These are phyloP conservation scores for Aureobasidium leucospermi DNA, from an alignment of 2,329 filamentous ascomycete genomes.

Conservation along the genomic window DNA sequence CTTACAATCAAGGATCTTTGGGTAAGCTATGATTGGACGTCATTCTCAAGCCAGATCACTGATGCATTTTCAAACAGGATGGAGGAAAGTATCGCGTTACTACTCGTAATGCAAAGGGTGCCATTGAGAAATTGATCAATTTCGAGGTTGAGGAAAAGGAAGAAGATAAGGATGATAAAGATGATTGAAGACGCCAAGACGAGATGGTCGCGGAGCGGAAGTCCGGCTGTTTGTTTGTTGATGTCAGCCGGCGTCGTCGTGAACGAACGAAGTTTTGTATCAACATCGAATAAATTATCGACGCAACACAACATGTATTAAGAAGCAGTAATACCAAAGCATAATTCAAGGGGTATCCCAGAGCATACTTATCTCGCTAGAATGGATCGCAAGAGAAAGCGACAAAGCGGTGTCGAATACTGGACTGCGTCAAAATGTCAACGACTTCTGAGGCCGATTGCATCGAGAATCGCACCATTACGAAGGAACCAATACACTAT, in stretches of 20 bases:
- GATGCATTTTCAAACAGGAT: constrained; percentile 31
- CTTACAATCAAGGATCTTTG: constrained; percentile 92
- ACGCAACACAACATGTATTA: not conserved
- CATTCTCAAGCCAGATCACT: not conserved
- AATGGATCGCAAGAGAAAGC: constrained; percentile 13
- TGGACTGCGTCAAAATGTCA: constrained; percentile 39
- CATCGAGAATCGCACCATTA: constrained; percentile 33
- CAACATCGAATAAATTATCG: not conserved
- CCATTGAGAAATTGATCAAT: constrained; percentile 40
- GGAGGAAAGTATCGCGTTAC: constrained; percentile 70
- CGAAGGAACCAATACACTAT: constrained; percentile 23
- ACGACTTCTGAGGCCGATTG: constrained; percentile 35
- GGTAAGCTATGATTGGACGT: constrained; percentile 5
- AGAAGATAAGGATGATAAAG: constrained; percentile 20
- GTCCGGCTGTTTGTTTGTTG: constrained; percentile 7
- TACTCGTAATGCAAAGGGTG: constrained; percentile 40
- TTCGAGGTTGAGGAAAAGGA: constrained; percentile 32
- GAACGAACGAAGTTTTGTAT: not conserved
- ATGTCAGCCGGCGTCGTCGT: not conserved
- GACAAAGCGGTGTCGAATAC: not conserved
- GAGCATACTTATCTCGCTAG: not conserved
- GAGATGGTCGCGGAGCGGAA: not conserved
- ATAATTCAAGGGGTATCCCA: not conserved
- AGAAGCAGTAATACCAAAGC: not conserved
- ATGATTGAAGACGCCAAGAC: constrained; percentile 15